Base-by-base conservation (phyloP, 1,284 basidiomycete species). In the Agroathelia rolfsii region DNA sequence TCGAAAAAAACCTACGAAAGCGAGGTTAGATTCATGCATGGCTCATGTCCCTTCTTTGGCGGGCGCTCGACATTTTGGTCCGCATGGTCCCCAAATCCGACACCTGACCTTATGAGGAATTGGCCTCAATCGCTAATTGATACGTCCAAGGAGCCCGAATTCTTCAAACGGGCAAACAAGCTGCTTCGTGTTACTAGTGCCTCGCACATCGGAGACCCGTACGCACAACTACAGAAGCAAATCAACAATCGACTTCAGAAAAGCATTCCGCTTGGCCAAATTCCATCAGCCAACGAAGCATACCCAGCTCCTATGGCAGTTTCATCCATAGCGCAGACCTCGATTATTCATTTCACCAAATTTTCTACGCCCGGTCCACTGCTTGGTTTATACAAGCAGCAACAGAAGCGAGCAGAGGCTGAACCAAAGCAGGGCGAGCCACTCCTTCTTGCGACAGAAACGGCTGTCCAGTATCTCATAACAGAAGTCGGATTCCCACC, bases 331-430 rank as follows among this genome's bases (percentile, higher is more conserved):
- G 34, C 39, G 6, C 23, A 31, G 8, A 30, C 37, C 6, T 13
- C 38, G 20, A 41, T 30, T 3, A 13, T 46, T 12, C 33, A 23
- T 4, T 50, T 49, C 31, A 43, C 36, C 24, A 50, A 50, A 39
- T 47, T 51, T 31, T 44, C 49, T 12, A 51, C 49, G 3, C 48
- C 49, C 4, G 49, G 49, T 9, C 49, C 49, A 18, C 38, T 51
- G 10, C 32, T 50, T 3, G 32, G 24, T 8, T 13, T 51, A 5
- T 42, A 44, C 29, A 40, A 51, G 25, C 32, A 34, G 20, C 49
- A 51, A 26, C 43, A 36, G 18, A 25, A 37, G 21, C 47, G 39
- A 7, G 41, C 37, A 12, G 35, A 40, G 23, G 22, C 22, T 7
- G 35, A 30, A 7, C n/a, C n/a, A n/a, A n/a, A n/a, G n/a, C 24